Conservation (phyloP, 345 rosid genomes). For the Arabis alpina region DNA sequence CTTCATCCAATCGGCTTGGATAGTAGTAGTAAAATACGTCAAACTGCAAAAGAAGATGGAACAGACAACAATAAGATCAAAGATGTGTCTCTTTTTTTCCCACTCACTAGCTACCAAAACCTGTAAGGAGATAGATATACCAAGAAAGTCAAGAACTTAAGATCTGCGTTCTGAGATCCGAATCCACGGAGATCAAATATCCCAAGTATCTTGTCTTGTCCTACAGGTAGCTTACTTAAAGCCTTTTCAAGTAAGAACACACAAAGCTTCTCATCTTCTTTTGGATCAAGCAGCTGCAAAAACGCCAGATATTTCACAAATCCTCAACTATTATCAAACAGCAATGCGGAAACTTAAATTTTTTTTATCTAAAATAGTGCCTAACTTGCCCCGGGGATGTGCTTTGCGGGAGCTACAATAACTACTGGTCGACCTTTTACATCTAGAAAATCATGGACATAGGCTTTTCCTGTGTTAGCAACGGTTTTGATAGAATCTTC, state of each 20-base stretch:
- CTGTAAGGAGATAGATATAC: conserved; percentile 47
- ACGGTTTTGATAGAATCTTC: conserved; percentile 64
- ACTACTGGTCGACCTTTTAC: conserved; percentile 74
- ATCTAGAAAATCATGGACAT: conserved; percentile 76
- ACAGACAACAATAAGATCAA: conserved; percentile 20
- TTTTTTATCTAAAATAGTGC: neutral
- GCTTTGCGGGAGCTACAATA: conserved; percentile 81
- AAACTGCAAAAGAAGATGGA: conserved; percentile 55
- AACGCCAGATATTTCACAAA: conserved; percentile 5
- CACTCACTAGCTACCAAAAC: conserved; percentile 19
- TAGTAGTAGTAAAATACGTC: conserved; percentile 86
- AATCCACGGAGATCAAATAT: conserved; percentile 81
- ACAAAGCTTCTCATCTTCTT: conserved; percentile 81
- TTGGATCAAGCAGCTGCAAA: conserved; percentile 65
- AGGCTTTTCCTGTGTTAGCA: conserved; percentile 76
- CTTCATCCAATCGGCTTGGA: conserved; percentile 85
- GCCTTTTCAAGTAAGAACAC: conserved; percentile 78
- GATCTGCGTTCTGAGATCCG: conserved; percentile 68
- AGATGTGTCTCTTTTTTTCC: neutral
- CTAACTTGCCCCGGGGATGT: conserved; percentile 70
- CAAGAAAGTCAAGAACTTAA: conserved; percentile 73
- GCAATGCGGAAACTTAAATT: conserved; percentile 1
- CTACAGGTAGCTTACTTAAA: conserved; percentile 68
- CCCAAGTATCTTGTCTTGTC: conserved; percentile 75
- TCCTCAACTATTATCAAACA: neutral